Evolutionary conservation across 352 stramenopile genomes (phyloP).

Genomic region (Phytophthora hibernalis): DNA sequence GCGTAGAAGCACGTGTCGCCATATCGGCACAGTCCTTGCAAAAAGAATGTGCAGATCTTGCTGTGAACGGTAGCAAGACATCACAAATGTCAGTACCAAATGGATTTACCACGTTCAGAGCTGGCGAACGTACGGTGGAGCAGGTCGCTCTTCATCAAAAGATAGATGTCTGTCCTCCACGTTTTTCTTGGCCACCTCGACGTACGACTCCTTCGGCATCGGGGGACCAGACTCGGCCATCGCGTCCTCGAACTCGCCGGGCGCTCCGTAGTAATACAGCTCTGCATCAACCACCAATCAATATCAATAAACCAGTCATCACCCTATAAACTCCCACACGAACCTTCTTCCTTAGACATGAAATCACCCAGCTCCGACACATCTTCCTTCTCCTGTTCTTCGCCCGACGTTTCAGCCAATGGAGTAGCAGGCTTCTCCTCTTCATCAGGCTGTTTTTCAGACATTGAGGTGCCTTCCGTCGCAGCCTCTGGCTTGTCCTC

Average conservation of each 20-base stretch:
- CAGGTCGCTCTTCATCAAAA: slow-evolving; percentile 48
- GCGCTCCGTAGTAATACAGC: slow-evolving; percentile 82
- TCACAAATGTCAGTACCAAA: slow-evolving; percentile 6
- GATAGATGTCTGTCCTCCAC: slow-evolving; percentile 37
- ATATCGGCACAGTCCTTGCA: slow-evolving; percentile 84
- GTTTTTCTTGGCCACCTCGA: slow-evolving; percentile 62
- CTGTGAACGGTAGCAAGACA: slow-evolving; percentile 34
- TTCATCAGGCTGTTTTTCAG: slow-evolving; percentile 32
- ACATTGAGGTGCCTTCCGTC: slow-evolving; percentile 30
- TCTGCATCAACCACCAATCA: slow-evolving; percentile 37
- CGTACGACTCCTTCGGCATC: slow-evolving; percentile 58
- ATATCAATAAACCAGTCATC: not conserved
- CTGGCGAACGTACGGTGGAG: slow-evolving; percentile 56
- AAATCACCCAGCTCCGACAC: slow-evolving; percentile 74
- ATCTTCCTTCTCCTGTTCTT: slow-evolving; percentile 41
- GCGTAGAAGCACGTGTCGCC: slow-evolving; percentile 85
- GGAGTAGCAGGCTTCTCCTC: slow-evolving; percentile 42
- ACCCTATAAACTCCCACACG: not conserved
- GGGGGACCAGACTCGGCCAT: slow-evolving; percentile 16
- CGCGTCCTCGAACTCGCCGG: slow-evolving; percentile 64
- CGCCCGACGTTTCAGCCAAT: slow-evolving; percentile 7
- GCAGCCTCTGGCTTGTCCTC: slow-evolving; percentile 43
- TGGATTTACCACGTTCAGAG: not conserved
- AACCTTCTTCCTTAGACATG: slow-evolving; percentile 83
- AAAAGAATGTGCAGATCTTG: slow-evolving; percentile 85